Evolutionary conservation across 2,329 filamentous ascomycete genomes (phyloP), one percentile per base, ranked within the genome.

Genomic region (Chaetomiaceae sp.): DNA sequence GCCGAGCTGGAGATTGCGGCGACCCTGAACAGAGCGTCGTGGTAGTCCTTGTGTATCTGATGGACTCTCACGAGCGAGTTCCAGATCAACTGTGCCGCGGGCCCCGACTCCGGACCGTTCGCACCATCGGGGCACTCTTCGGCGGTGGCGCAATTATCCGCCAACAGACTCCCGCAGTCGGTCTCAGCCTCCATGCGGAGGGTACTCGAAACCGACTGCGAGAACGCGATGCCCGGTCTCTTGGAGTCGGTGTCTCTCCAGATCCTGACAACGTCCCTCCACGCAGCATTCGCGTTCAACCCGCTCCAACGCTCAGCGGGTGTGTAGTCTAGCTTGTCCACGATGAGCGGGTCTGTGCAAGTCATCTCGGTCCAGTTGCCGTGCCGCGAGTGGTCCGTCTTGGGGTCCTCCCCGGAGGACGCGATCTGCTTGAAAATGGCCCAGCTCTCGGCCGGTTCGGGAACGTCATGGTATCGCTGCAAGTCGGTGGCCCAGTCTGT

Each of bases 401-500:
- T 54, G 1, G 61, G 58, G 42, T 65, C 32, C 14, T 36, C 21
- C 30, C 61, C 60, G 23, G 38, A 16, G 32, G 51, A 50, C 53
- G 58, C 49, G n/a, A 52, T 41, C 11, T 27, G 45, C 34, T 46
- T 62, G 45, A 59, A 61, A 11, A 6, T n/a, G n/a, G 10, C 8
- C 56, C 56, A 58, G 21, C 34, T 23, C n/a, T 37, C 20, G 8
- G 38, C 33, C 6, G 33, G 37, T 14, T 10, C 18, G 20, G 64
- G 63, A 3, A 37, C 43, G 10, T 3, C 23, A 48, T 63, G 42
- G 44, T 58, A 65, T 21, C 54, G n/a, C 27, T 65, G 48, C 38
- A 66, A 38, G 46, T 65, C 61, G 23, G 27, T 57, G 23, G 64
- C 64, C 65, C 65, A 67, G 50, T 65, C 58, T 1, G 55, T 58